These are phyloP conservation scores for Serendipita vermifera DNA, from an alignment of 768 basidiomycete genomes.

Conservation along the genomic window DNA sequence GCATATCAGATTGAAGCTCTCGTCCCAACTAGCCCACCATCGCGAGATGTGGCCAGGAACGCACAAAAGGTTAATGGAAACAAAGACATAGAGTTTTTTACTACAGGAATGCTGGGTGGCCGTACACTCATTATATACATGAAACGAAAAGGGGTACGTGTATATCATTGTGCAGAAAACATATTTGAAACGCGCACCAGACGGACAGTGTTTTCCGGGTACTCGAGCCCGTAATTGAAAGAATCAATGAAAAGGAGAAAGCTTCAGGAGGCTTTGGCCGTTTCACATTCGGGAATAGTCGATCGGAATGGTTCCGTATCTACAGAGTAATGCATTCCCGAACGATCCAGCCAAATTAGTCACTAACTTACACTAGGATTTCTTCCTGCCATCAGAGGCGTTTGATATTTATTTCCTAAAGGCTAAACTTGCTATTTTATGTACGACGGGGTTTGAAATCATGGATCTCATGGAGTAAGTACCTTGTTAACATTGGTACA, in stretches of 20 bases:
- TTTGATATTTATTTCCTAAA: constrained; percentile 27
- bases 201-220: constrained; percentile 31
- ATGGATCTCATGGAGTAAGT: constrained; percentile 27
- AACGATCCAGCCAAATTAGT: neutral
- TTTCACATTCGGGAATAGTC: constrained; percentile 19
- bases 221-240: constrained; percentile 28
- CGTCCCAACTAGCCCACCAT: constrained; percentile 24
- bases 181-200: constrained; percentile 10
- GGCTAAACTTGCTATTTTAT: constrained; percentile 30
- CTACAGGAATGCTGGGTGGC: constrained; percentile 28
- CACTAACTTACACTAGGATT: constrained; percentile 16
- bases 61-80: constrained; percentile 25
- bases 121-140: constrained; percentile 31
- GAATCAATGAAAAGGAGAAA: constrained; percentile 17
- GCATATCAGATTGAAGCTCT: constrained; percentile 31
- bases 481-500: neutral
- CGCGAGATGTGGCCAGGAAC: constrained; percentile 19
- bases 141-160: constrained; percentile 27
- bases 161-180: neutral
- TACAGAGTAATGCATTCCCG: constrained; percentile 22
- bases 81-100: constrained; percentile 30
- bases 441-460: constrained; percentile 31
- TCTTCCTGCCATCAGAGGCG: constrained; percentile 27
- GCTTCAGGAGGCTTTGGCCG: constrained; percentile 5
- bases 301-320: constrained; percentile 29